Conservation (phyloP, 2,329 filamentous ascomycete species). For the Dendryphion nanum region DNA sequence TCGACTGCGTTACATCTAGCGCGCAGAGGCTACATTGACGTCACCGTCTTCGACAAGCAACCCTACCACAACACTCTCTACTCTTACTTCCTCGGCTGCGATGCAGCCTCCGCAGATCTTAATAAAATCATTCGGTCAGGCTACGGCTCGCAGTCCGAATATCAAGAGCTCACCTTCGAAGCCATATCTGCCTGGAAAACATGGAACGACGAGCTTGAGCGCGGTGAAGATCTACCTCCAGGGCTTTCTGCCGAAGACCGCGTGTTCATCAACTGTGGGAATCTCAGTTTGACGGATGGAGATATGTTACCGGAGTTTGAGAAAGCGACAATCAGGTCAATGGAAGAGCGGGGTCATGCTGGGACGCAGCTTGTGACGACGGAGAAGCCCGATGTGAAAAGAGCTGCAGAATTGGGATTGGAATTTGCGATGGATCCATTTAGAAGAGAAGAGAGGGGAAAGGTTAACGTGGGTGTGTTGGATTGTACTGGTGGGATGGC, state of each 20-base stretch:
- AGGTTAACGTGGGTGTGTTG: conserved; percentile 40
- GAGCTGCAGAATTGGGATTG: conserved; percentile 10
- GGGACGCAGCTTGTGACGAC: conserved; percentile 38
- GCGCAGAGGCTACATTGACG: conserved; percentile 3
- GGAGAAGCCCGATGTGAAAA: conserved; percentile 29
- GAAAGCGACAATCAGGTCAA: conserved; percentile 34
- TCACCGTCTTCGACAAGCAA: conserved; percentile 6
- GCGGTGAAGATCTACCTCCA: conserved; percentile 3
- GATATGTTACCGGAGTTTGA: conserved; percentile 30
- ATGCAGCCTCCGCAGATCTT: conserved; percentile 5
- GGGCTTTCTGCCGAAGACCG: background rate
- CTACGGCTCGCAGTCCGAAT: conserved; percentile 4
- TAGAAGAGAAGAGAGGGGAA: conserved; percentile 20
- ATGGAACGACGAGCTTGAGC: conserved; percentile 5
- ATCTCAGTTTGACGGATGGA: background rate
- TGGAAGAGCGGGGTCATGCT: conserved; percentile 34
- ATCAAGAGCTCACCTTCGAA: conserved; percentile 8
- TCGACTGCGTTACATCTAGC: conserved; percentile 4
- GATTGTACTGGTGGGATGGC: conserved; percentile 50
- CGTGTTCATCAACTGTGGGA: conserved; percentile 3
- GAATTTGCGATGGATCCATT: conserved; percentile 41
- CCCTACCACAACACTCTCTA: conserved; percentile 1
- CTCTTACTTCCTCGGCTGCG: conserved; percentile 3
- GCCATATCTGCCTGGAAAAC: conserved; percentile 3
- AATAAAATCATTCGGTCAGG: conserved; percentile 6